Percentiles rank a stretch among this genome's conserved stretches.
Evolutionary conservation across 2,329 filamentous ascomycete genomes (phyloP).

Genomic region (Beauveria pseudobassiana): DNA sequence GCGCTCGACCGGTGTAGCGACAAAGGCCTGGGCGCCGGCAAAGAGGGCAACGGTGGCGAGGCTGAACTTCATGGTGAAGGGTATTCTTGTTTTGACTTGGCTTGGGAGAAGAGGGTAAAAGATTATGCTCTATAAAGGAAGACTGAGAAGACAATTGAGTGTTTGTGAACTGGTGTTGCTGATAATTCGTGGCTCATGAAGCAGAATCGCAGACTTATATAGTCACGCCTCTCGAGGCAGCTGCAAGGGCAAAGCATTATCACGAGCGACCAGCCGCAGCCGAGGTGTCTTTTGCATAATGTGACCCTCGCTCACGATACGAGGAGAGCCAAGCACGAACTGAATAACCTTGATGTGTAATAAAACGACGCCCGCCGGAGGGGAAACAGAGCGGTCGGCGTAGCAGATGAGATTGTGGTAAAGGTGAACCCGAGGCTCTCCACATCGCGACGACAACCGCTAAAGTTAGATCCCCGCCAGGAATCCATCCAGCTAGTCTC

Average conservation of each 20-base stretch:
- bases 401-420: background rate
- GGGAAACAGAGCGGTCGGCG: background rate
- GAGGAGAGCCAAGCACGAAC: background rate
- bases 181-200: background rate
- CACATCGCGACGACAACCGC: background rate
- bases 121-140: background rate
- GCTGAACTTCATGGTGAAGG: constrained; percentile 11
- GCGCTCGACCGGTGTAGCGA: constrained; percentile 8
- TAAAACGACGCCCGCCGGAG: background rate
- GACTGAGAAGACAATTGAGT: background rate
- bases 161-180: background rate
- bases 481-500: background rate
- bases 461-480: background rate
- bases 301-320: background rate
- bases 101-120: background rate
- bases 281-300: background rate
- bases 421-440: background rate
- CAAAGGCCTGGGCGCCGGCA: constrained; percentile 9
- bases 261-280: background rate
- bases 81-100: background rate
- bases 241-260: background rate
- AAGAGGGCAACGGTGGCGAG: constrained; percentile 9
- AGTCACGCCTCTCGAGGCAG: background rate
- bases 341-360: background rate
- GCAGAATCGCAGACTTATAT: background rate